Percentiles rank a stretch among this genome's conserved stretches.
Conservation (phyloP, 1,284 basidiomycete species). For the Kalmanozyma brasiliensis region DNA sequence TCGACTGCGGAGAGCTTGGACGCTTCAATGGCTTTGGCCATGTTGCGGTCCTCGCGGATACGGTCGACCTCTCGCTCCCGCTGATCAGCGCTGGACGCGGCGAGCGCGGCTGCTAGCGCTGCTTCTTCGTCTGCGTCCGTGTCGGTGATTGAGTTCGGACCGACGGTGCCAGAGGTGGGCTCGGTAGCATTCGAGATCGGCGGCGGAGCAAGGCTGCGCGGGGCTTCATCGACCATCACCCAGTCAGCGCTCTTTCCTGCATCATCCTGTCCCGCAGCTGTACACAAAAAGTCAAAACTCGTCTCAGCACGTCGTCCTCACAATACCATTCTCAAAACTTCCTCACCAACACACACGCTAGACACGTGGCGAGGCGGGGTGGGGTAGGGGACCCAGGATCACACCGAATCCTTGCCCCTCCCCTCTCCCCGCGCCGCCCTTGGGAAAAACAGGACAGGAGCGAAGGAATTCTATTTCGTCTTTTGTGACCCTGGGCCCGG, state of each 20-base stretch:
- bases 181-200: too few species aligned
- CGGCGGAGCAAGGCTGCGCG: conserved; percentile 14
- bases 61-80: conserved; percentile 19
- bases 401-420: too few species aligned
- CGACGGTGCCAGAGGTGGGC: too few species aligned
- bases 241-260: conserved; percentile 32
- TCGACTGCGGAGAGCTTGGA: conserved; percentile 49
- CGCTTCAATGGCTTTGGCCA: conserved; percentile 49
- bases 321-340: neutral
- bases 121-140: conserved; percentile 29
- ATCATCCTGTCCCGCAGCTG: neutral
- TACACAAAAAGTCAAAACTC: too few species aligned
- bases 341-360: too few species aligned
- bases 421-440: conserved; percentile 25
- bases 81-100: conserved; percentile 34
- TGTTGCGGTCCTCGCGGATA: conserved; percentile 35
- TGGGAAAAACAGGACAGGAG: conserved; percentile 24
- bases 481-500: conserved; percentile 25
- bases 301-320: neutral
- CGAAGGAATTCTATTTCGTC: conserved; percentile 34
- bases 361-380: conserved; percentile 2
- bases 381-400: conserved; percentile 31
- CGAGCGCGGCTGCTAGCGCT: conserved; percentile 27
- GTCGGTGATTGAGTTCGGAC: conserved; percentile 45
- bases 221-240: conserved; percentile 38